A percentile compares a stretch with the other conserved stretches of the same genome.
Evolutionary conservation across 2,329 filamentous ascomycete species (phyloP).

Genomic region (Aspergillus hiratsukae): DNA sequence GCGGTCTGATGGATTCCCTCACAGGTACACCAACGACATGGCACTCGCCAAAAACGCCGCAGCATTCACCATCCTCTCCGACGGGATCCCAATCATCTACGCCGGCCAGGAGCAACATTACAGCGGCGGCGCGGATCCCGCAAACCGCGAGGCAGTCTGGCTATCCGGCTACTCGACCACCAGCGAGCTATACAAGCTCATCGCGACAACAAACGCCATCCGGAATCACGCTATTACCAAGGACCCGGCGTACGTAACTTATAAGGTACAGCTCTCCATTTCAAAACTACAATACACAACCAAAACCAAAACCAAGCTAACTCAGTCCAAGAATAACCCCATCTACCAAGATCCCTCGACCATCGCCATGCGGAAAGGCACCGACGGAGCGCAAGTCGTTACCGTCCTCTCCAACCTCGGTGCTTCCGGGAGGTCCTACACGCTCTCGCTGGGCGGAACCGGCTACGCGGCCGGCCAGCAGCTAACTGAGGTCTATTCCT

Average conservation of each 20-base stretch:
- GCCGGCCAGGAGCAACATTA: constrained; percentile 65
- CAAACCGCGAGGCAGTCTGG: constrained; percentile 57
- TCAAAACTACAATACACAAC: neutral
- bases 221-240: constrained; percentile 42
- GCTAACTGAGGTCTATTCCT: constrained; percentile 33
- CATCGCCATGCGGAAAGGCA: constrained; percentile 41
- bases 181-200: constrained; percentile 48
- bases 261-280: constrained; percentile 21
- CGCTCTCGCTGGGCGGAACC: constrained; percentile 20
- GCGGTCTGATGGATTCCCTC: neutral
- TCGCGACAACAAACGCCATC: constrained; percentile 48
- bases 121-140: constrained; percentile 47
- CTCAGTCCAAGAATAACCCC: constrained; percentile 27
- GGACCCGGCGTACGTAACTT: constrained; percentile 38
- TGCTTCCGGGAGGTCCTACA: constrained; percentile 20
- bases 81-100: constrained; percentile 64
- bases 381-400: constrained; percentile 37
- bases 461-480: constrained; percentile 20
- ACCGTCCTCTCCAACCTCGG: constrained; percentile 44
- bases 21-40: constrained; percentile 28
- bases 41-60: constrained; percentile 58
- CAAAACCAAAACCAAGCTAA: neutral
- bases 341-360: constrained; percentile 43
- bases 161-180: constrained; percentile 46
- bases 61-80: constrained; percentile 54